These are phyloP conservation scores for Cercospora canescens DNA, from an alignment of 2,329 filamentous ascomycete species.

Conservation along the genomic window DNA sequence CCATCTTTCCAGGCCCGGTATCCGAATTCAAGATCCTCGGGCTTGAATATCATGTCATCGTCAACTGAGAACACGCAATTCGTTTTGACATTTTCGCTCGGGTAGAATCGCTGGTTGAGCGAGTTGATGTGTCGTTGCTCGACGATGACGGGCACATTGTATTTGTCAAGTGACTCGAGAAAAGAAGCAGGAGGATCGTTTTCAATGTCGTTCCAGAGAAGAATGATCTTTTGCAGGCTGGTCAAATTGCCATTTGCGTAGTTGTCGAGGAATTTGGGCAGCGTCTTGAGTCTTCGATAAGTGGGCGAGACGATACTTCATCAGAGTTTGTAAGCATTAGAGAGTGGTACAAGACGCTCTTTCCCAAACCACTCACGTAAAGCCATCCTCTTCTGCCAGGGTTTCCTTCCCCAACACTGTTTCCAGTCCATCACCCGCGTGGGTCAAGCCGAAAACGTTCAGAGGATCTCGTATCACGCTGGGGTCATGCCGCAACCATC, in stretches of 20 bases:
- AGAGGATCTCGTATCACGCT: background rate
- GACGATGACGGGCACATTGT: background rate
- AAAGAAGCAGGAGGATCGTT: background rate
- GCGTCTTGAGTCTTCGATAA: background rate
- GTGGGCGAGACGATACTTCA: background rate
- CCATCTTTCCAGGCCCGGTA: background rate
- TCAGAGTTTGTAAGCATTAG: background rate
- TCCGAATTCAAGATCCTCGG: background rate
- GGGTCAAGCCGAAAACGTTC: background rate
- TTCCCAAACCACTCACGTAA: background rate
- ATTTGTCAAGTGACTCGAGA: background rate
- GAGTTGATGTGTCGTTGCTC: background rate
- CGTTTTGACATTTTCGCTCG: background rate
- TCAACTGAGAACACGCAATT: background rate
- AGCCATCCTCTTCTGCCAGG: background rate
- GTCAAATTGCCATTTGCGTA: background rate
- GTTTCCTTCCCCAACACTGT: background rate
- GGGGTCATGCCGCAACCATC: background rate
- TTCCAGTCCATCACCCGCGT: background rate
- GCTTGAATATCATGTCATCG: background rate
- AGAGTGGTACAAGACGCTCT: background rate
- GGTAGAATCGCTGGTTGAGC: background rate
- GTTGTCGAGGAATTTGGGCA: background rate
- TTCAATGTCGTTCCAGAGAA: background rate
- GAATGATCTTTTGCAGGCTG: background rate